Percentiles rank a stretch among this genome's conserved stretches.
These are phyloP conservation scores for Leonotis leonurus DNA, from an alignment of 257 asterid species.

Conservation along the genomic window DNA sequence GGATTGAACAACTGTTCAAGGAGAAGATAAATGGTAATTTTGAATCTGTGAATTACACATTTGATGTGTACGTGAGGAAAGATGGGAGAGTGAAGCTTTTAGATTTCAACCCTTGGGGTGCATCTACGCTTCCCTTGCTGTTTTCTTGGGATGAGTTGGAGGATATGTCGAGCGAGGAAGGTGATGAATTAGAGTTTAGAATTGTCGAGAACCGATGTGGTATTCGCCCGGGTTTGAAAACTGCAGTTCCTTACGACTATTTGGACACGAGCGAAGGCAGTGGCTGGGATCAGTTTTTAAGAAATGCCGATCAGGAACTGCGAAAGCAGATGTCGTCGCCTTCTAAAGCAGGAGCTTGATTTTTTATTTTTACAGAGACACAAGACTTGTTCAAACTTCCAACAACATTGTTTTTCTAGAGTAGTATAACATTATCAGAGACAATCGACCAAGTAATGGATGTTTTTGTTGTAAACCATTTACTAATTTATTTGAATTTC, in stretches of 20 bases:
- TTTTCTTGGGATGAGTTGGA: conserved; percentile 82
- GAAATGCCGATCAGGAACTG: conserved; percentile 52
- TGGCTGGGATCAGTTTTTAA: conserved; percentile 80
- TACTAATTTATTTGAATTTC: too few species aligned
- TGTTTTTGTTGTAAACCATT: too few species aligned
- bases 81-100: conserved; percentile 68
- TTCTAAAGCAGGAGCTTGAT: conserved; percentile 47
- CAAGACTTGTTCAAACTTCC: too few species aligned
- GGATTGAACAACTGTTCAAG: conserved; percentile 37
- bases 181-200: conserved; percentile 40
- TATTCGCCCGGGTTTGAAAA: conserved; percentile 77
- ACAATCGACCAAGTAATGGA: too few species aligned
- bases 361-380: too few species aligned
- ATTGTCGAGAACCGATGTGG: conserved; percentile 54
- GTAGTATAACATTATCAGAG: too few species aligned
- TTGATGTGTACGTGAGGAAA: conserved; percentile 64
- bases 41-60: conserved; percentile 51
- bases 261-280: conserved; percentile 77
- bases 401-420: too few species aligned
- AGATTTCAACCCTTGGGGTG: conserved; percentile 96
- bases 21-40: conserved; percentile 41
- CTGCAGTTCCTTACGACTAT: conserved; percentile 86
- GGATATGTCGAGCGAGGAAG: conserved; percentile 27
- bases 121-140: conserved; percentile 63
- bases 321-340: conserved; percentile 29